phyloP scores from a whole-genome alignment of 2,329 filamentous ascomycete genomes.

The Emmonsiellopsis sp. region DNA sequence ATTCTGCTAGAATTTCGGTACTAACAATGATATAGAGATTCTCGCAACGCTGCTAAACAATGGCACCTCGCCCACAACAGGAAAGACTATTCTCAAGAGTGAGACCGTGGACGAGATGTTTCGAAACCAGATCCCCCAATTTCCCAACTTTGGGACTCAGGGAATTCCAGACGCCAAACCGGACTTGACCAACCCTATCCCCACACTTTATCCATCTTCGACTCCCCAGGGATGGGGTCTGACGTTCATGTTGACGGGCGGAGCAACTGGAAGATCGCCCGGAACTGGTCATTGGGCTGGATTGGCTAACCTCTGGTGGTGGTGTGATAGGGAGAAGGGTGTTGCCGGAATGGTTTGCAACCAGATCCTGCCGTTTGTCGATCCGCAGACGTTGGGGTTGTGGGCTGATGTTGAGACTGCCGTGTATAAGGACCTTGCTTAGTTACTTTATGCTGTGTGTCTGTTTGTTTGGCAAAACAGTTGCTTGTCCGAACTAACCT shows the following conservation, averaged over 20 bases:
- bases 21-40: constrained; percentile 35
- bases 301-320: constrained; percentile 53
- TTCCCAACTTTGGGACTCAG: constrained; percentile 44
- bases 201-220: constrained; percentile 41
- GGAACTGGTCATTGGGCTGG: constrained; percentile 51
- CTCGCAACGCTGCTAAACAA: constrained; percentile 55
- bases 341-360: constrained; percentile 44
- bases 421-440: neutral
- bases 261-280: constrained; percentile 42
- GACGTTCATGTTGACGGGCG: constrained; percentile 47
- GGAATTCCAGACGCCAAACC: constrained; percentile 39
- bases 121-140: constrained; percentile 49
- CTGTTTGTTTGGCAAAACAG: too few species aligned
- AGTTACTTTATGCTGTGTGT: neutral
- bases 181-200: constrained; percentile 37
- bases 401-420: constrained; percentile 24
- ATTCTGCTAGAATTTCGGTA: neutral
- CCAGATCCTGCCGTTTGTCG: constrained; percentile 44
- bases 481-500: too few species aligned
- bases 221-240: constrained; percentile 56
- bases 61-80: constrained; percentile 50
- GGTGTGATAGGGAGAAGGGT: constrained; percentile 51
- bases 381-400: constrained; percentile 32
- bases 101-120: constrained; percentile 56
- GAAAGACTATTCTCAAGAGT: constrained; percentile 43